Evolutionary conservation across 345 rosid species (phyloP).

Genomic region (Citropsis articulata): DNA sequence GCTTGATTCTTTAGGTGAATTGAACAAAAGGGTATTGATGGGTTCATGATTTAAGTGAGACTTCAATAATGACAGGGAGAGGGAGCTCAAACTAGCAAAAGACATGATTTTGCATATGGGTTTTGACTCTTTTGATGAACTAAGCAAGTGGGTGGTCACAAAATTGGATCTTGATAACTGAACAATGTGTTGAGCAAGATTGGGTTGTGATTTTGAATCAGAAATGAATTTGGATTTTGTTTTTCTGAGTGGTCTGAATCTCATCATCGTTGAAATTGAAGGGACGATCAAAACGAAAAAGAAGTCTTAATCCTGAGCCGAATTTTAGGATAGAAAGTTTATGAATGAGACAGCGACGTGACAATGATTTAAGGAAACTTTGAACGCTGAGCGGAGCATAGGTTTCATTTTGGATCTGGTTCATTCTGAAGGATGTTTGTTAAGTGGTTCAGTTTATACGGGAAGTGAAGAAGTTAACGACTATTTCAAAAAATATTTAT

Average conservation of each 20-base stretch:
- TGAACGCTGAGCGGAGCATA: not conserved
- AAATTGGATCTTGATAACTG: not conserved
- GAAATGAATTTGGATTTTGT: not conserved
- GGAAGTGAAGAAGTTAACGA: too few species aligned
- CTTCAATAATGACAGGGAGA: not conserved
- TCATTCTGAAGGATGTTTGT: too few species aligned
- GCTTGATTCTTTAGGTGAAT: slow-evolving; percentile 7
- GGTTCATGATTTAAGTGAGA: not conserved
- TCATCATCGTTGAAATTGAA: slow-evolving; percentile 15
- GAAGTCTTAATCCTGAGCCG: not conserved
- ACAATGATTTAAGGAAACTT: not conserved
- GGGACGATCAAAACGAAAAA: not conserved
- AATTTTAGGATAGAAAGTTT: too few species aligned
- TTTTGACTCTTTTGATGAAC: slow-evolving; percentile 6
- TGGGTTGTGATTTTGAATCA: not conserved
- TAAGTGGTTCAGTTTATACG: not conserved
- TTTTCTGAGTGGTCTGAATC: slow-evolving; percentile 3
- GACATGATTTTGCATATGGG: slow-evolving; percentile 5
- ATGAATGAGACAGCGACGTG: too few species aligned
- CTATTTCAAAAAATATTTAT: too few species aligned
- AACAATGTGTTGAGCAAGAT: not conserved
- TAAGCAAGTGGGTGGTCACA: not conserved
- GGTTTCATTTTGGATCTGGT: not conserved
- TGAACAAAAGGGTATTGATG: slow-evolving; percentile 7
- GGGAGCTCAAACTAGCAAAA: not conserved